Conservation (phyloP, 106 monocot species). For the Apostasia ramifera region DNA sequence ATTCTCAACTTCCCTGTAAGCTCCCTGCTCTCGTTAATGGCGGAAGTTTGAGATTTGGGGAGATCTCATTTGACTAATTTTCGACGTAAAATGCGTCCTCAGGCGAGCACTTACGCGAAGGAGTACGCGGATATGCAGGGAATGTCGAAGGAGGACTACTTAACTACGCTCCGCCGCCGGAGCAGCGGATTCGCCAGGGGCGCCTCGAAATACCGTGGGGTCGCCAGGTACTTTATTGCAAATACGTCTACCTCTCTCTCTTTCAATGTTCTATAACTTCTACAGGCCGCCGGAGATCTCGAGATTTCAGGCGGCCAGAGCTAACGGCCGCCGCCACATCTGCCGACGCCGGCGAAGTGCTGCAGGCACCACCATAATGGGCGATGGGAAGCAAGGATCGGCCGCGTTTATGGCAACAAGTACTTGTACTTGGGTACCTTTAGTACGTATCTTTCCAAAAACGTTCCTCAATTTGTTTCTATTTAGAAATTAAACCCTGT, state of each 20-base stretch:
- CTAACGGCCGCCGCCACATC: background rate
- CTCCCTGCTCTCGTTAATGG: constrained; percentile 3
- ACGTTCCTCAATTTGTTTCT: background rate
- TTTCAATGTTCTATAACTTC: too few species aligned
- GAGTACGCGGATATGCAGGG: constrained; percentile 7
- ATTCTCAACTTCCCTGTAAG: constrained; percentile 65
- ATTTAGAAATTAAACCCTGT: background rate
- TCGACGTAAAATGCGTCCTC: background rate
- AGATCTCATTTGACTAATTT: too few species aligned
- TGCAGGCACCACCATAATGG: constrained; percentile 73
- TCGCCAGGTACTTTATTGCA: constrained; percentile 35
- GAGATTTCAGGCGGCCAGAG: too few species aligned
- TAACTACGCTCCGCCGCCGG: constrained; percentile 36
- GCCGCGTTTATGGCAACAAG: constrained; percentile 57
- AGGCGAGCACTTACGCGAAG: constrained; percentile 2
- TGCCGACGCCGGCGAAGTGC: background rate
- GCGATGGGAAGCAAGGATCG: constrained; percentile 73
- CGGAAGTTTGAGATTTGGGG: too few species aligned
- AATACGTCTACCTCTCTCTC: background rate
- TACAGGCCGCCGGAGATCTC: too few species aligned
- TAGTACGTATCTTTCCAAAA: constrained; percentile 16
- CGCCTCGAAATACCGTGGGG: constrained; percentile 64
- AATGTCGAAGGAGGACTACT: constrained; percentile 9
- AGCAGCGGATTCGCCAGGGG: constrained; percentile 71
- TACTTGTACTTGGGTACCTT: constrained; percentile 72